A percentile compares a stretch with the other conserved stretches of the same genome.
phyloP scores from a whole-genome alignment of 2,329 filamentous ascomycete genomes.

The Penicillium sp. region DNA sequence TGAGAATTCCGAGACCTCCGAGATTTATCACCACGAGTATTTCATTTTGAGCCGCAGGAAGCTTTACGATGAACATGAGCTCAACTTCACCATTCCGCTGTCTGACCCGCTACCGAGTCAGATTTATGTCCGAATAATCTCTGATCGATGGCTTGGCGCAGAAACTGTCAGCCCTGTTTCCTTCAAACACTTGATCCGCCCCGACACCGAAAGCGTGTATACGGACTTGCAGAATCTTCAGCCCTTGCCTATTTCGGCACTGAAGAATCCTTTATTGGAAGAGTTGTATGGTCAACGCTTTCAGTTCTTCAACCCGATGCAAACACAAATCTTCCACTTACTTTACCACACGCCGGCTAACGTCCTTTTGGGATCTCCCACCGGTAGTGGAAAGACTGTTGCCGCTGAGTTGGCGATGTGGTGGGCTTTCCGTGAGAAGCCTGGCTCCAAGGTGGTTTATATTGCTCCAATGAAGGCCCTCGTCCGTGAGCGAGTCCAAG shows the following conservation, averaged over 20 bases:
- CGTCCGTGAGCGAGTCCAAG: constrained; percentile 91
- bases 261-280: constrained; percentile 85
- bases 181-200: constrained; percentile 95
- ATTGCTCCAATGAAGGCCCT: constrained; percentile 99
- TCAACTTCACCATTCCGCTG: constrained; percentile 95
- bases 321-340: constrained; percentile 97
- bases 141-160: constrained; percentile 93
- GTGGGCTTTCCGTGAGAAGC: constrained; percentile 96
- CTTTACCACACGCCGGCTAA: constrained; percentile 91
- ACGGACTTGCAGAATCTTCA: constrained; percentile 92
- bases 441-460: constrained; percentile 96
- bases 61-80: constrained; percentile 91
- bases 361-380: constrained; percentile 91
- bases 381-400: constrained; percentile 95
- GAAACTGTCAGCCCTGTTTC: constrained; percentile 95
- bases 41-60: constrained; percentile 91
- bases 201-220: constrained; percentile 96
- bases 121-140: constrained; percentile 93
- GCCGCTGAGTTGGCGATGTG: constrained; percentile 97
- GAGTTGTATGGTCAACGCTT: constrained; percentile 87
- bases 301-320: constrained; percentile 98
- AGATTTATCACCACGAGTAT: constrained; percentile 97
- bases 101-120: constrained; percentile 91
- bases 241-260: constrained; percentile 78
- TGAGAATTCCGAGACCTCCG: constrained; percentile 94